These are phyloP conservation scores for Marasmius oreades DNA, from an alignment of 1,284 basidiomycete species.

Conservation along the genomic window DNA sequence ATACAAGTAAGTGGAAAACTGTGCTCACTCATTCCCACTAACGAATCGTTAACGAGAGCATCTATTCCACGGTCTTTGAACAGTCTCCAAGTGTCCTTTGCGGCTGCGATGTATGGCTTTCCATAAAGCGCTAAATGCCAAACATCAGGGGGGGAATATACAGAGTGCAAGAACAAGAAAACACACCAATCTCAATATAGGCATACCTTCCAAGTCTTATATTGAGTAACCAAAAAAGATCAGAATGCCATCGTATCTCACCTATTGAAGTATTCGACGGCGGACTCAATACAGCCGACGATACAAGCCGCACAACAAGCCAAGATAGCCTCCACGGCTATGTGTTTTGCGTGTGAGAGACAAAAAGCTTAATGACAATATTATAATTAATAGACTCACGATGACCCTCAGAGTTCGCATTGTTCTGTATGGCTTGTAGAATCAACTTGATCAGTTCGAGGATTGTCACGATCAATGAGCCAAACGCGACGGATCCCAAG, in stretches of 20 bases:
- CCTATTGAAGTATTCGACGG: conserved; percentile 84
- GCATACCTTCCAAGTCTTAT: conserved; percentile 51
- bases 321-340: conserved; percentile 69
- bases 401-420: conserved; percentile 72
- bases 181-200: conserved; percentile 75
- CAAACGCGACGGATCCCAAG: conserved; percentile 88
- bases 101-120: conserved; percentile 82
- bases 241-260: conserved; percentile 27
- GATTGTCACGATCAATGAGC: conserved; percentile 85
- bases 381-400: conserved; percentile 56
- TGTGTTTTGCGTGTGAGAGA: neutral
- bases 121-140: conserved; percentile 71
- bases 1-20: neutral
- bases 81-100: conserved; percentile 88
- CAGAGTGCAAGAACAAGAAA: neutral
- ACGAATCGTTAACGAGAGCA: conserved; percentile 81
- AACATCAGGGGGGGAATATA: neutral
- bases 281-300: conserved; percentile 65
- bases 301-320: conserved; percentile 83
- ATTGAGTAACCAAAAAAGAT: neutral
- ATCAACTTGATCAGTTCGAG: conserved; percentile 75
- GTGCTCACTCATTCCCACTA: conserved; percentile 73
- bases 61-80: conserved; percentile 85
- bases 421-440: conserved; percentile 62
- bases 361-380: too few species aligned